Base-by-base conservation (phyloP, 495 filamentous ascomycete species). In the Stereocaulon alpinum region DNA sequence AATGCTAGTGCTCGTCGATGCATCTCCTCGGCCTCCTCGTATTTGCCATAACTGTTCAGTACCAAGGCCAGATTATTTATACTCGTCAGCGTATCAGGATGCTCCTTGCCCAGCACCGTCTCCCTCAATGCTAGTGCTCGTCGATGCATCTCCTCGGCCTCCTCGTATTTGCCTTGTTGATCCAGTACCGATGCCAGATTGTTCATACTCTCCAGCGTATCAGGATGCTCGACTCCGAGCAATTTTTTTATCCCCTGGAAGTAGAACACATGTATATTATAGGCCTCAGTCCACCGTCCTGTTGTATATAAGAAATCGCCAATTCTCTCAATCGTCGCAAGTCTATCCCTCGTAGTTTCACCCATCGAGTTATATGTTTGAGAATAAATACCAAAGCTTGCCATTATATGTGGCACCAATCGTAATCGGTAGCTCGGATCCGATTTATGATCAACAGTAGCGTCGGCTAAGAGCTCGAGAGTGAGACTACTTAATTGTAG, bases 61-160 rank as follows among this genome's bases (percentile, higher is more conserved):
- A 6, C 32, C 0, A n/a, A 1, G 6, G 64, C 68, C 40, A 69
- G 64, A 43, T 51, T 68, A 40, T 61, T 61, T 56, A 67, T 65
- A 61, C 40, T 71, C 2, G 0, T 54, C 18, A 64, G 58, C 40
- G 29, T 73, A 55, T 61, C 29, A 17, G 63, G 60, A 65, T 74
- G 64, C 42, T 71, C 61, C 41, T 40, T 51, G 12, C 72, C 70
- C 12, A n/a, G n/a, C n/a, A n/a, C n/a, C n/a, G n/a, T n/a, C n/a
- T n/a, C n/a, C n/a, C n/a, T n/a, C n/a, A n/a, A n/a, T n/a, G n/a
- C n/a, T n/a, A n/a, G n/a, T n/a, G n/a, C n/a, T n/a, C n/a, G n/a
- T n/a, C n/a, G n/a, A n/a, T 40, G 67, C 37, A n/a, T n/a, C n/a
- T n/a, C n/a, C n/a, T n/a, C n/a, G n/a, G n/a, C n/a, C n/a, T n/a